Base-by-base conservation (phyloP, 352 stramenopile genomes). In the Globisporangium nagaii region DNA sequence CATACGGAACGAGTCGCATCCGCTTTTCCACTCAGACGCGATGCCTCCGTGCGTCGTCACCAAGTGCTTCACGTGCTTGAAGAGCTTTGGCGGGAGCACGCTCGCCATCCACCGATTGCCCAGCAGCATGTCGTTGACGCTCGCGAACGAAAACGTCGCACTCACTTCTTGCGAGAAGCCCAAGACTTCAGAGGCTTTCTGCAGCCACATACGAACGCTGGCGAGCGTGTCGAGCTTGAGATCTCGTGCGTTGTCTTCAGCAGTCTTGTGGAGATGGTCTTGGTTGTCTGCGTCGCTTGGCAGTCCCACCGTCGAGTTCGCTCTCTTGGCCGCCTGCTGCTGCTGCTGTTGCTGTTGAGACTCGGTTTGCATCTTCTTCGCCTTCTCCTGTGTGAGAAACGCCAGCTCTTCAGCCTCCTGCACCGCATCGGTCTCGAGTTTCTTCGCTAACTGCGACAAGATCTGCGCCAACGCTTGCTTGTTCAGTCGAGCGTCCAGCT, bases 401-500 rank as follows among this genome's bases (percentile, higher is more conserved):
- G 66, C 75, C 20, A 56, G 57, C 19, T 77, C 74, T 6, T 79
- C 66, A 1, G 40, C 51, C 10, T 69, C 55, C 42, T 79, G 44
- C 1, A 22, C 34, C 4, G 67, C 22, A 4, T 81, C 62, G 12
- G 63, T 58, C 19, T 76, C 51, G 27, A 86, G 70, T 41, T 85
- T 65, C 15, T 62, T 52, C 0, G 57, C 69, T 24, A 76, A 53
- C 47, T 90, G 80, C 9, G 56, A 51, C 9, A 83, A 28, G 31
- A 87, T 77, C 57, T 88, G 75, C 17, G 71, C 60, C 48, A 63
- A 73, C 8, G 75, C 74, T 36, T 79, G 73, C 0, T 73, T 66
- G 39, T 85, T 88, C 24, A 90, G 41, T 2, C 73, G 68, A 20
- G 75, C 35, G n/a, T 86, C 73, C 15, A 86, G 44, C 37, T 84